Evolutionary conservation across 2,329 filamentous ascomycete genomes (phyloP), one percentile per base, ranked within the genome.

Genomic region (Aspergillus sp.): DNA sequence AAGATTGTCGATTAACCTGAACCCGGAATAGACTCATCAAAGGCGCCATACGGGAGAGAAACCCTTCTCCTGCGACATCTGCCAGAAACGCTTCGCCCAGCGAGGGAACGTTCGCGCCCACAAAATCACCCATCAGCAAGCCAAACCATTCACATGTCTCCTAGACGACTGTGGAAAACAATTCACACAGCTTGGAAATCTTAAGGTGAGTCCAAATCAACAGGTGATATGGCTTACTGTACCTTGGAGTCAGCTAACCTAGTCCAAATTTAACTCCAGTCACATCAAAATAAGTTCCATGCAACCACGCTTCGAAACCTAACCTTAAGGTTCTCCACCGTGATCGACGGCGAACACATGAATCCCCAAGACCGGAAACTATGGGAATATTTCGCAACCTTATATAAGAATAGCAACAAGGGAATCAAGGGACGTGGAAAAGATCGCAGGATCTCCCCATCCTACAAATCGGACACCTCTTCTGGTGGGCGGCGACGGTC

Each of bases 361-460:
- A 80, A 79, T 11, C 79, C 83, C 0, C 82, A 87, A 39, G 91
- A 97, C 67, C 87, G 85, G 60, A 88, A 91, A 59, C 80, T 97
- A 51, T 91, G 90, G 80, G 85, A 89, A 65, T 96, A 96, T 77
- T 95, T 98, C 70, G 84, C 87, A 4, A 83, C 83, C 0, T 81
- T 96, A n/a, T 97, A 96, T 82, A 96, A 96, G 80, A 96, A 98
- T 77, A 93, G 90, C 77, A 98, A 98, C 83, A 96, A 96, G 75
- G 95, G 95, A 1, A 97, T 98, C 80, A 98, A 97, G 76, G 95
- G 95, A 11, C 87, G 95, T 46, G 95, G 95, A 44, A 95, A 93
- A 71, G 90, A 93, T 66, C 83, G 91, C 19, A 68, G 73, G 6
- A 76, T 77, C 50, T 70, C 73, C 17, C 70, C 68, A 15, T 68